Evolutionary conservation across 2,329 filamentous ascomycete species (phyloP).

Genomic region (Talaromyces sp.): DNA sequence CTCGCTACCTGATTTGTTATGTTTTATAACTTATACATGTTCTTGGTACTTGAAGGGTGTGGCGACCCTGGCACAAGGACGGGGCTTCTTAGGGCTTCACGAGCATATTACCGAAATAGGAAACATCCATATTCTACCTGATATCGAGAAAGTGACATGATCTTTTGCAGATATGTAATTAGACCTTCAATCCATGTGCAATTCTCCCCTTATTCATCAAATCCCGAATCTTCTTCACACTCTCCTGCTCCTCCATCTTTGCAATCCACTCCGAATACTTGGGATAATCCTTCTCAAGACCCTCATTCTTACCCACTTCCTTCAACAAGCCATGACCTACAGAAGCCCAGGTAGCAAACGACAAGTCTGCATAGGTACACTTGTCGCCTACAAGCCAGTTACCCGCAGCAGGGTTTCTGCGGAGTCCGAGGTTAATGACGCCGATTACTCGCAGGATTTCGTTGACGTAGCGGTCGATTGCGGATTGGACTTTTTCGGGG

Average conservation of each 20-base stretch:
- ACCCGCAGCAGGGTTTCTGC: constrained; percentile 24
- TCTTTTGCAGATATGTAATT: background rate
- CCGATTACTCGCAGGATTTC: constrained; percentile 11
- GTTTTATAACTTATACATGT: too few relatives aligned
- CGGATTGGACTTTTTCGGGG: constrained; percentile 12
- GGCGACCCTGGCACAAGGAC: too few relatives aligned
- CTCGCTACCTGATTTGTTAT: too few relatives aligned
- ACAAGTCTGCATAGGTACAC: constrained; percentile 14
- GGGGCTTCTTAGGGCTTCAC: background rate
- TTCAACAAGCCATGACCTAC: constrained; percentile 12
- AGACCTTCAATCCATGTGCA: constrained; percentile 12
- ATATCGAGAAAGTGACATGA: background rate
- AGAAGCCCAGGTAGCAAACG: constrained; percentile 2
- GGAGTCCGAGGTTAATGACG: constrained; percentile 12
- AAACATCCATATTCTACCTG: constrained; percentile 12
- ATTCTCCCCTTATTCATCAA: constrained; percentile 8
- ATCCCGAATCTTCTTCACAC: constrained; percentile 10
- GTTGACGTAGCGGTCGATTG: constrained; percentile 11
- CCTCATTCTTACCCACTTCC: constrained; percentile 5
- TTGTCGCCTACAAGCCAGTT: constrained; percentile 12
- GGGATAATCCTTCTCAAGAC: background rate
- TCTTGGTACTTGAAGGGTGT: too few relatives aligned
- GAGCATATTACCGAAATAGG: constrained; percentile 23
- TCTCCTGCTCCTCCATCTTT: background rate
- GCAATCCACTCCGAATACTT: constrained; percentile 3